These are phyloP conservation scores for Chytriomyces confervae DNA, from an alignment of 192 early-diverging fungal species.

Conservation along the genomic window DNA sequence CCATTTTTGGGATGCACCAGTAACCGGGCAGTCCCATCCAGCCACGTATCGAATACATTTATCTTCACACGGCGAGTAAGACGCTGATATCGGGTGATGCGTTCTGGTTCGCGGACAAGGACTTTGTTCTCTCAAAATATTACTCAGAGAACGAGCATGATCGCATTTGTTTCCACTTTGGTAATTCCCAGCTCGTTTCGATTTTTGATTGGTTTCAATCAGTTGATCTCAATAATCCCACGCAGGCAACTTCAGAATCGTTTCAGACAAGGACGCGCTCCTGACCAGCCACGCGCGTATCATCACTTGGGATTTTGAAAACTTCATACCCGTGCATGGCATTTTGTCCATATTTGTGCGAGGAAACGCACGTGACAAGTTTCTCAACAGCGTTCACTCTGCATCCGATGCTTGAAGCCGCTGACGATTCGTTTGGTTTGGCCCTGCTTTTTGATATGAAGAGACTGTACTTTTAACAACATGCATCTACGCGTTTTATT, in stretches of 20 bases:
- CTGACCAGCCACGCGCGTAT: neutral
- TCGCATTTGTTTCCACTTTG: constrained; percentile 12
- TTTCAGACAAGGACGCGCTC: neutral
- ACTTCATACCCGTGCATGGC: constrained; percentile 14
- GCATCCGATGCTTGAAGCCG: no score
- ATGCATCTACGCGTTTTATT: no score
- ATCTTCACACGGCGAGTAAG: neutral
- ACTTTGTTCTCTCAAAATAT: neutral
- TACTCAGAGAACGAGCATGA: neutral
- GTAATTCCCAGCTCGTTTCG: no score
- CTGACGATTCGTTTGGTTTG: no score
- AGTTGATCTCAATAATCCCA: neutral
- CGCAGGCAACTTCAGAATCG: constrained; percentile 5
- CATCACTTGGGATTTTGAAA: constrained; percentile 5
- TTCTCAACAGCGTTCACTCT: neutral
- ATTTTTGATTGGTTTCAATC: neutral
- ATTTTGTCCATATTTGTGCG: neutral
- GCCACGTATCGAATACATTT: neutral
- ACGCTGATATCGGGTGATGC: constrained; percentile 4
- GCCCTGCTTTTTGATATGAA: no score
- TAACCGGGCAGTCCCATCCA: no score
- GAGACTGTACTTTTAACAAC: no score
- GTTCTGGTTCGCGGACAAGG: constrained; percentile 9
- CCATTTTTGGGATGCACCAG: constrained; percentile 16
- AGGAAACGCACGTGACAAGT: neutral